Conservation (phyloP, 352 stramenopile genomes). For the Phytophthora brassicae region DNA sequence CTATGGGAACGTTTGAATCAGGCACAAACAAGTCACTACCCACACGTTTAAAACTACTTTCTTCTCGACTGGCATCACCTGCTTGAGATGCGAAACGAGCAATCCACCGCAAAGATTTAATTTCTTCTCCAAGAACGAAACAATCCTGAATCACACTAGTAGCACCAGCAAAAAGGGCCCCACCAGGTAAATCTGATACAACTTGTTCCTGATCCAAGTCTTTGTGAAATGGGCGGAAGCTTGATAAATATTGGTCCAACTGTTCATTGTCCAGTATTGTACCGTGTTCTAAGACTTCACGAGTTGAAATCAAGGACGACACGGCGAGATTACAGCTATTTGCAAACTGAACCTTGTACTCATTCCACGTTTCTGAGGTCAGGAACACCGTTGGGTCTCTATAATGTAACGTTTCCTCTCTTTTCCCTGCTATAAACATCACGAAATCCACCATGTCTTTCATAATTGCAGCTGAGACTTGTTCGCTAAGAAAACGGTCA, state of each 20-base stretch:
- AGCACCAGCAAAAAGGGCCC: constrained; percentile 49
- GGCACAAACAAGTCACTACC: background rate
- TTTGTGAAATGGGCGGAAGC: constrained; percentile 29
- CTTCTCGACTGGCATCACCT: background rate
- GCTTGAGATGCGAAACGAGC: constrained; percentile 8
- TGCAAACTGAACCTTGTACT: constrained; percentile 57
- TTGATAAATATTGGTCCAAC: constrained; percentile 48
- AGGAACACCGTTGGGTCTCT: constrained; percentile 46
- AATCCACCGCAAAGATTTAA: constrained; percentile 73
- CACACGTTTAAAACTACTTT: background rate
- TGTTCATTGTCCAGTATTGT: constrained; percentile 36
- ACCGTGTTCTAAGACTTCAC: constrained; percentile 3
- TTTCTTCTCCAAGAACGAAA: constrained; percentile 53
- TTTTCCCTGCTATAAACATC: constrained; percentile 47
- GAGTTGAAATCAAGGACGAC: background rate
- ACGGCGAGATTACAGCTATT: constrained; percentile 12
- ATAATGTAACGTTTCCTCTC: constrained; percentile 48
- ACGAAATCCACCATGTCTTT: constrained; percentile 62
- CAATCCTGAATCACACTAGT: constrained; percentile 46
- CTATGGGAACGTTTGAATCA: background rate
- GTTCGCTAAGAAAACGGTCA: constrained; percentile 41
- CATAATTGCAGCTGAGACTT: constrained; percentile 43
- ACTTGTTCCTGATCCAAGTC: constrained; percentile 21
- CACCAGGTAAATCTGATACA: constrained; percentile 26
- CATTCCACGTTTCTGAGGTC: constrained; percentile 45